Percentiles rank a stretch among this genome's conserved stretches.
Evolutionary conservation across 2,329 filamentous ascomycete genomes (phyloP).

Genomic region (Sordariomycetes sp.): DNA sequence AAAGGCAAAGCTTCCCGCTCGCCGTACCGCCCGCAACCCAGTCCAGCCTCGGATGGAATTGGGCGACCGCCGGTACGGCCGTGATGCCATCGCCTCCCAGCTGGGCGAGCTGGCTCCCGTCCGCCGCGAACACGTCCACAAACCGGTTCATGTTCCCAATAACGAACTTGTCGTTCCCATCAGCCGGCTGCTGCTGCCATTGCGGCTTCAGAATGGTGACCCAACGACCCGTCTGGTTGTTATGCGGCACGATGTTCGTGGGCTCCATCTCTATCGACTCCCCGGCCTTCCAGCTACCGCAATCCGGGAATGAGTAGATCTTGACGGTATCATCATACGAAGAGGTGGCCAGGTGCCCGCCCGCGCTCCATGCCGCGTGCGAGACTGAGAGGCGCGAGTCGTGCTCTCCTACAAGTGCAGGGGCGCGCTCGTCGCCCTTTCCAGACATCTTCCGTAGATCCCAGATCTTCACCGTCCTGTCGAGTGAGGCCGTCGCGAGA

Average conservation of each 20-base stretch:
- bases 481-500: slow-evolving; percentile 79
- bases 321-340: slow-evolving; percentile 95
- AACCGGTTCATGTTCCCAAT: slow-evolving; percentile 98
- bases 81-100: slow-evolving; percentile 83
- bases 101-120: slow-evolving; percentile 82
- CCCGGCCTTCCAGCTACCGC: slow-evolving; percentile 47
- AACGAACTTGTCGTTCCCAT: slow-evolving; percentile 75
- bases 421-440: slow-evolving; percentile 45
- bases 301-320: slow-evolving; percentile 67
- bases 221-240: slow-evolving; percentile 93
- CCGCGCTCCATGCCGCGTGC: slow-evolving; percentile 80
- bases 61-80: slow-evolving; percentile 84
- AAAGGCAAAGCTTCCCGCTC: slow-evolving; percentile 85
- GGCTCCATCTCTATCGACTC: slow-evolving; percentile 57
- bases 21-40: slow-evolving; percentile 91
- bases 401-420: slow-evolving; percentile 68
- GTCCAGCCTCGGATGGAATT: slow-evolving; percentile 77
- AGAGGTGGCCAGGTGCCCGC: slow-evolving; percentile 79
- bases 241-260: slow-evolving; percentile 61
- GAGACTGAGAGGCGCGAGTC: slow-evolving; percentile 76
- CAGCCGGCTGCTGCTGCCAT: slow-evolving; percentile 74
- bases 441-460: slow-evolving; percentile 72
- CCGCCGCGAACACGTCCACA: slow-evolving; percentile 76
- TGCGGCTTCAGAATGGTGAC: slow-evolving; percentile 75
- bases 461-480: slow-evolving; percentile 86